Percentiles rank a stretch among this genome's conserved stretches.
Evolutionary conservation across 495 filamentous ascomycete genomes (phyloP).

Genomic region (Penicillium antarcticum): DNA sequence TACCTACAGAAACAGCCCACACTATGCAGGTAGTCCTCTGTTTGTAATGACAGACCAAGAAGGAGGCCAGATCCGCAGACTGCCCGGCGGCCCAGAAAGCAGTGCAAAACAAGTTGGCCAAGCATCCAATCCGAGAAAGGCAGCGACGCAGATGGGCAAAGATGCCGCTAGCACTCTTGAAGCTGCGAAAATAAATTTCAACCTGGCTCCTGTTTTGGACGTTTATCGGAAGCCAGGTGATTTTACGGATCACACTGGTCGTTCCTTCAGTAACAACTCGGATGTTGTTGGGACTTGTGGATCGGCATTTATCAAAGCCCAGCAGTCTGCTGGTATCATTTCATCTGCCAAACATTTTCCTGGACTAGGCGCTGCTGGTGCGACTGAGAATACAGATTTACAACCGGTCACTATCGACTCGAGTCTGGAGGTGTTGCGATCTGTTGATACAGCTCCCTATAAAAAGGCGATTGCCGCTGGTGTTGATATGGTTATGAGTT

Average conservation of each 20-base stretch:
- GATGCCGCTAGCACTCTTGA: constrained; percentile 20
- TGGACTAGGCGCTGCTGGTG: constrained; percentile 22
- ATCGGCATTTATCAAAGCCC: constrained; percentile 24
- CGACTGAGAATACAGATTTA: constrained; percentile 26
- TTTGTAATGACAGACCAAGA: constrained; percentile 40
- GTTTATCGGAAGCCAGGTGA: constrained; percentile 28
- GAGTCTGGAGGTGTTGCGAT: constrained; percentile 18
- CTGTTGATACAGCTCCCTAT: constrained; percentile 27
- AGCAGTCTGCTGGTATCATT: constrained; percentile 30
- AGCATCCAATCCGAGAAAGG: constrained; percentile 11
- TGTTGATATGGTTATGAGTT: constrained; percentile 34
- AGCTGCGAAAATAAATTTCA: constrained; percentile 25
- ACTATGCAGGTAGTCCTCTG: constrained; percentile 22
- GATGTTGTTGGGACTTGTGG: constrained; percentile 20
- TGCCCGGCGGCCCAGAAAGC: constrained; percentile 27
- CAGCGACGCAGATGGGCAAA: constrained; percentile 23
- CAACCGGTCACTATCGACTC: constrained; percentile 28
- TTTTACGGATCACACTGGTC: constrained; percentile 25
- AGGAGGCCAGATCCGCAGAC: constrained; percentile 27
- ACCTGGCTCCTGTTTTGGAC: constrained; percentile 31
- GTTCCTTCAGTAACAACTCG: constrained; percentile 28
- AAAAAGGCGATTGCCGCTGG: constrained; percentile 23
- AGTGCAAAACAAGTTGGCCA: constrained; percentile 30
- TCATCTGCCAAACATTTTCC: constrained; percentile 36
- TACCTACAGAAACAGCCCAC: constrained; percentile 22